Percentiles rank a stretch among this genome's conserved stretches.
These are phyloP conservation scores for Coelastrella sp. DNA, from an alignment of 139 green algal species.

Conservation along the genomic window DNA sequence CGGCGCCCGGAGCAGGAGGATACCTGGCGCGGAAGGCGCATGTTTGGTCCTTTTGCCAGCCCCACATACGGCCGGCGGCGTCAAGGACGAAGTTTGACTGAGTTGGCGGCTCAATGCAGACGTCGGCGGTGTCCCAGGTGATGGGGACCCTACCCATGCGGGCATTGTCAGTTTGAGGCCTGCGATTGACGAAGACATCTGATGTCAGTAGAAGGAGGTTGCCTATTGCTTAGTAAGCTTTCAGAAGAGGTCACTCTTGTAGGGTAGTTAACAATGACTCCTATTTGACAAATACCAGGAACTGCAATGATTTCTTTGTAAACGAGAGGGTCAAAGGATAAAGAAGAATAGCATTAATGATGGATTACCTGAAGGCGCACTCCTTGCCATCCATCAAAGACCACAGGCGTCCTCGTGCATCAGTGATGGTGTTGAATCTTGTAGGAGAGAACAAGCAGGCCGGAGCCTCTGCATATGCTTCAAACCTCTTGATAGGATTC, in stretches of 20 bases:
- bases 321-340: no score
- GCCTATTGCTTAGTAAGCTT: no score
- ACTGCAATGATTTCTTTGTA: no score
- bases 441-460: conserved; percentile 11
- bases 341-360: background rate
- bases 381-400: conserved; percentile 9
- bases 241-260: no score
- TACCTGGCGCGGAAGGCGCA: background rate
- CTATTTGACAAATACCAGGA: no score
- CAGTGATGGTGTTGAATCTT: background rate
- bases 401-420: background rate
- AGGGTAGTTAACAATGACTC: no score
- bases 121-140: background rate
- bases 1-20: background rate
- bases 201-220: background rate
- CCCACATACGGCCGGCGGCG: background rate
- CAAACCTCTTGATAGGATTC: conserved; percentile 16
- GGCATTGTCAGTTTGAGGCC: background rate
- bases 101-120: background rate
- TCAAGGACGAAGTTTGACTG: background rate
- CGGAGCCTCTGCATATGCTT: background rate
- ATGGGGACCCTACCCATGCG: background rate
- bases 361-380: background rate
- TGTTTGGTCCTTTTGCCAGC: background rate
- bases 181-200: background rate